Base-by-base conservation (phyloP, 2,329 filamentous ascomycete genomes). In the Xylaria hypoxylon region DNA sequence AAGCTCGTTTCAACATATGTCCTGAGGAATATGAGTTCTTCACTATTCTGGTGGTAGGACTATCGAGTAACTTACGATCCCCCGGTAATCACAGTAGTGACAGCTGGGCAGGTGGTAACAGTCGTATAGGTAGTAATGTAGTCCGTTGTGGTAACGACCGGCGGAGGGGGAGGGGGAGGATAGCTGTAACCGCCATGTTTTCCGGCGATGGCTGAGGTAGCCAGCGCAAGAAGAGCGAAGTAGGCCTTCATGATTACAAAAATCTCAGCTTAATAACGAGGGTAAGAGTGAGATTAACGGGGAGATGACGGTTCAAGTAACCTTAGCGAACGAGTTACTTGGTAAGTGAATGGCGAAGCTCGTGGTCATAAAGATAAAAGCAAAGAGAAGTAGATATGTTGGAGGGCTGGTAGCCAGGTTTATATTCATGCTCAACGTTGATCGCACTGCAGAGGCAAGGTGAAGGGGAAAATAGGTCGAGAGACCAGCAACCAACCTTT, bases 81-180 rank as follows among this genome's bases (percentile, higher is more conserved):
- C 42, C 75, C 71, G 15, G 73, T 68, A 17, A 80, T 81, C 63
- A 79, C 72, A 13, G 82, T 84, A 38, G 78, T 76, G 10, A 81
- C 83, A 66, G 82, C 76, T 11, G 83, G 83, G 73, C 83, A 85
- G 56, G 81, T 77, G 3, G 81, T 83, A 13, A 80, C 78, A 24
- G 80, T 82, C 53, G 78, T 79, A 65, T 82, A 82, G 60, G 77
- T 82, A 2, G 74, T 76, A 17, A 64, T 5, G 40, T 68, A 65
- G 24, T 63, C 65, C 19, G 68, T 70, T 19, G 50, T 66, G 10
- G 74, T 65, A 6, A 73, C 75, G 48, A 68, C 62, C n/a, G 47
- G 38, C 7, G 65, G 33, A 28, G 61, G 53, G 17, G 53, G 8
- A 33, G 47, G 51, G 40, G 62, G 17, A 11, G 56, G 45, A 31